A percentile compares a stretch with the other conserved stretches of the same genome.
Evolutionary conservation across 2,329 filamentous ascomycete genomes (phyloP).

Genomic region (Exophiala spinifera): DNA sequence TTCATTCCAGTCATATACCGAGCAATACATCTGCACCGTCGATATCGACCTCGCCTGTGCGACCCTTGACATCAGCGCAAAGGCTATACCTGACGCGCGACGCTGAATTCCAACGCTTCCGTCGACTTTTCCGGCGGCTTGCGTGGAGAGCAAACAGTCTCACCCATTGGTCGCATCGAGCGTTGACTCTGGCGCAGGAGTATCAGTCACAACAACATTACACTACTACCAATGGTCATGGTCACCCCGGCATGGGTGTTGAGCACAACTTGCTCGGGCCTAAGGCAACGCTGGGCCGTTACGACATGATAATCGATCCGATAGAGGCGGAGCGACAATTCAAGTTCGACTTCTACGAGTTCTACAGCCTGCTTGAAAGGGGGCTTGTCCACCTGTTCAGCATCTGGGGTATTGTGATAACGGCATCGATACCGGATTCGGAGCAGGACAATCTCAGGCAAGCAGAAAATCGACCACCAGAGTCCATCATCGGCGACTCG

Average conservation of each 20-base stretch:
- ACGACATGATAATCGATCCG: slow-evolving; percentile 22
- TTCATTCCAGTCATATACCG: neutral
- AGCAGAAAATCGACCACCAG: too few species aligned
- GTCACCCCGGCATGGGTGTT: neutral
- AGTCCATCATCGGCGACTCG: slow-evolving; percentile 28
- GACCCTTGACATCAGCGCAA: slow-evolving; percentile 11
- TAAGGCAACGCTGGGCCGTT: slow-evolving; percentile 12
- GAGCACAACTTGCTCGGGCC: slow-evolving; percentile 3
- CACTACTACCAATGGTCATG: neutral
- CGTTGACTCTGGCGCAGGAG: slow-evolving; percentile 20
- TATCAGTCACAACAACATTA: slow-evolving; percentile 3
- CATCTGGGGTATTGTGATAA: slow-evolving; percentile 59
- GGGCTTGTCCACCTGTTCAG: slow-evolving; percentile 65
- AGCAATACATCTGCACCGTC: slow-evolving; percentile 1
- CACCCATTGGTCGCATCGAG: slow-evolving; percentile 24
- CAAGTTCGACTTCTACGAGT: slow-evolving; percentile 75
- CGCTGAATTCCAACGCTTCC: slow-evolving; percentile 22
- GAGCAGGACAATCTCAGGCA: neutral
- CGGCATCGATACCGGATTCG: slow-evolving; percentile 25
- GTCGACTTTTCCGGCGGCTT: slow-evolving; percentile 20
- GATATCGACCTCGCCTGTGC: neutral
- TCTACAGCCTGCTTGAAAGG: slow-evolving; percentile 69
- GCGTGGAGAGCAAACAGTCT: slow-evolving; percentile 25
- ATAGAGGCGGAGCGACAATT: slow-evolving; percentile 62
- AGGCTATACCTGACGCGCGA: slow-evolving; percentile 14